A percentile compares a stretch with the other conserved stretches of the same genome.
phyloP scores from a whole-genome alignment of 345 rosid genomes.

The Bruguiera sexangula region DNA sequence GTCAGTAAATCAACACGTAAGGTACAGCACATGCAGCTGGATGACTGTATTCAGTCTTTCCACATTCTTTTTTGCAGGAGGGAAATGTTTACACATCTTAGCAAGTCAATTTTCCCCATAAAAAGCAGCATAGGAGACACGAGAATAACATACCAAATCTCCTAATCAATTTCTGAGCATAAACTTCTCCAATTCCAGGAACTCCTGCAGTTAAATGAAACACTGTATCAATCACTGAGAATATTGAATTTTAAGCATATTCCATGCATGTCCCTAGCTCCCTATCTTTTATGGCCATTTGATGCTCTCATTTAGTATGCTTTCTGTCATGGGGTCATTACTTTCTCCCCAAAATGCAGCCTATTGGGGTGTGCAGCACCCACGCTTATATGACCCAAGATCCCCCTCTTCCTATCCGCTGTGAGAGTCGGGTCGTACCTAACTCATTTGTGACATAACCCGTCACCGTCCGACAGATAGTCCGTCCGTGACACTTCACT shows the following conservation, averaged over 20 bases:
- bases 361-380: too few relatives aligned
- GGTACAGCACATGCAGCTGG: not conserved
- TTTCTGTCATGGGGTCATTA: too few relatives aligned
- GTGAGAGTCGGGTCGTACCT: too few relatives aligned
- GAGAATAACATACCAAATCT: constrained; percentile 58
- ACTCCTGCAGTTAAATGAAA: constrained; percentile 54
- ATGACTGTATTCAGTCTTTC: too few relatives aligned
- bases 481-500: not conserved
- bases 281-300: not conserved
- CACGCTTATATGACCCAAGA: too few relatives aligned
- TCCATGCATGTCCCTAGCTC: not conserved
- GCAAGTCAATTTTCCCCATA: not conserved
- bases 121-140: constrained; percentile 3
- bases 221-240: not conserved
- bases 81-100: too few relatives aligned
- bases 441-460: too few relatives aligned
- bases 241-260: not conserved
- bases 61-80: too few relatives aligned
- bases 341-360: too few relatives aligned
- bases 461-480: too few relatives aligned
- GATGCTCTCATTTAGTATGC: not conserved
- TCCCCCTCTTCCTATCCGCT: too few relatives aligned
- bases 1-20: not conserved
- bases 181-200: constrained; percentile 76
- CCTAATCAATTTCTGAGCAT: constrained; percentile 67